A percentile compares a stretch with the other conserved stretches of the same genome.
phyloP scores from a whole-genome alignment of 306 rosid species.

The Abrus pulchellus region DNA sequence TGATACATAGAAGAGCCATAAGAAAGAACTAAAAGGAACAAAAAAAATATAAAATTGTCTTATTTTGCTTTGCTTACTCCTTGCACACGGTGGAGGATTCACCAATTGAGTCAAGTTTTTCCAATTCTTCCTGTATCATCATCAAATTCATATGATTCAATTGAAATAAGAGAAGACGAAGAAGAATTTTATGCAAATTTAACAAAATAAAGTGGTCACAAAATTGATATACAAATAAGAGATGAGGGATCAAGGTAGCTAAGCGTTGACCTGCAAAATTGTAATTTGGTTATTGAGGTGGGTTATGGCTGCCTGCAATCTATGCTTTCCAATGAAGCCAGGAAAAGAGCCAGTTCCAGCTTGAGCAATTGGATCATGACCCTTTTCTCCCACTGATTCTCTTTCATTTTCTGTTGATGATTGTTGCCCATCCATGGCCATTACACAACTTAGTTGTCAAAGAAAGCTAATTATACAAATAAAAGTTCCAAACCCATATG shows the following conservation, averaged over 20 bases:
- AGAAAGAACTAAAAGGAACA: background rate
- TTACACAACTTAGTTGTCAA: background rate
- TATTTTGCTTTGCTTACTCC: conserved; percentile 65
- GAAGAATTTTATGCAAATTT: background rate
- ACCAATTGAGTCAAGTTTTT: conserved; percentile 67
- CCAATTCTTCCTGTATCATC: conserved; percentile 75
- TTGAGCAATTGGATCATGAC: conserved; percentile 22
- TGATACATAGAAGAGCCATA: background rate
- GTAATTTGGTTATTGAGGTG: conserved; percentile 76
- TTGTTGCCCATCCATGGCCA: conserved; percentile 48
- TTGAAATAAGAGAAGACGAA: background rate
- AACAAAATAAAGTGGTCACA: background rate
- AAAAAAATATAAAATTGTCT: background rate
- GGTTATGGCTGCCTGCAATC: conserved; percentile 76
- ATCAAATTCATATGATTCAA: conserved; percentile 17
- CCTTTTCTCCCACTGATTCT: conserved; percentile 29
- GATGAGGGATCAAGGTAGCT: background rate
- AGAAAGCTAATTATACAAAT: background rate
- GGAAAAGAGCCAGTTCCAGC: conserved; percentile 47
- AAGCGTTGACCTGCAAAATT: conserved; percentile 62
- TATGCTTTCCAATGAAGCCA: conserved; percentile 77
- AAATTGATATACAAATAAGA: background rate
- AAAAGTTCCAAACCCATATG: conserved; percentile 22
- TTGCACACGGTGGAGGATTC: conserved; percentile 75
- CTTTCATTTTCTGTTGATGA: conserved; percentile 45